phyloP scores from a whole-genome alignment of 352 stramenopile genomes.

The Pythium aphanidermatum region DNA sequence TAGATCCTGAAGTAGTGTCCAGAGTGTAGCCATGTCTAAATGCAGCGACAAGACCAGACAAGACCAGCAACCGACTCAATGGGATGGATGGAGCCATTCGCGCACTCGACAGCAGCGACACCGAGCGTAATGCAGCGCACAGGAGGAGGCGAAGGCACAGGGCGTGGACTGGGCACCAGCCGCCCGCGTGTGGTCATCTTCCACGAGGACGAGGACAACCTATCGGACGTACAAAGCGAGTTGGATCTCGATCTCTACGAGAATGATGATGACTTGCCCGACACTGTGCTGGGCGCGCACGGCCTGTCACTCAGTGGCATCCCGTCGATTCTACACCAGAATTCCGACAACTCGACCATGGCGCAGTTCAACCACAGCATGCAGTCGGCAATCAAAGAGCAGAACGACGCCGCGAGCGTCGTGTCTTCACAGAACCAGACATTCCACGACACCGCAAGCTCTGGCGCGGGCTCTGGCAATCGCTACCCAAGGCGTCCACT shows the following conservation, averaged over 20 bases:
- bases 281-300: not conserved
- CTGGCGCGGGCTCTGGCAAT: slow-evolving; percentile 6
- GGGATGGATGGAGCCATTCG: no score
- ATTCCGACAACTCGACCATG: not conserved
- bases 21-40: not conserved
- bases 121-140: no score
- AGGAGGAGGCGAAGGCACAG: no score
- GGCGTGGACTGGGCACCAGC: no score
- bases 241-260: slow-evolving; percentile 62
- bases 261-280: slow-evolving; percentile 32
- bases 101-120: no score
- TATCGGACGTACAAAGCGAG: slow-evolving; percentile 38
- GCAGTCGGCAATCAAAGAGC: slow-evolving; percentile 1
- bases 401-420: slow-evolving; percentile 4
- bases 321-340: slow-evolving; percentile 14
- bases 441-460: slow-evolving; percentile 9
- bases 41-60: no score
- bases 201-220: slow-evolving; percentile 24
- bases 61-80: not conserved
- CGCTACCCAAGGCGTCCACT: slow-evolving; percentile 11
- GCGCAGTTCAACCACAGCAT: not conserved
- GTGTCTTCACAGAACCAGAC: not conserved
- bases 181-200: not conserved
- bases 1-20: no score
- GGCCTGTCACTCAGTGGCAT: slow-evolving; percentile 17